Evolutionary conservation across 768 basidiomycete species (phyloP).

Genomic region (Tulasnella sp.): DNA sequence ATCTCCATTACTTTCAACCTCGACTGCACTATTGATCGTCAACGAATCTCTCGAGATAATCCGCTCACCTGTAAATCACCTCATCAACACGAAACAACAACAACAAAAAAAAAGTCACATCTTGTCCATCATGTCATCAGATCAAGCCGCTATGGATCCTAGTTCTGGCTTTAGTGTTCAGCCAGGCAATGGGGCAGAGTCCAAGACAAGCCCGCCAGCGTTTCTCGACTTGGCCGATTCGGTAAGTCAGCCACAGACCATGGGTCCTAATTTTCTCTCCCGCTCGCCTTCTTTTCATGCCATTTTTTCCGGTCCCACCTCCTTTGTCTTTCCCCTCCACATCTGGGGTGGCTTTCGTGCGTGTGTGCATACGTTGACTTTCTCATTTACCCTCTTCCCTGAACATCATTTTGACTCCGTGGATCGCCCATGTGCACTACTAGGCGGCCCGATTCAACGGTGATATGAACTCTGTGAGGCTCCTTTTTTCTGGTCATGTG

Average conservation of each 20-base stretch:
- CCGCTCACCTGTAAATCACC: too few species aligned
- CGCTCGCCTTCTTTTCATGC: slow-evolving; percentile 16
- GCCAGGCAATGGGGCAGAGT: neutral
- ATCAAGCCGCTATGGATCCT: too few species aligned
- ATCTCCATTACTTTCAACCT: too few species aligned
- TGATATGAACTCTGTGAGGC: slow-evolving; percentile 11
- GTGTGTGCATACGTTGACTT: neutral
- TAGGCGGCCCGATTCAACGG: slow-evolving; percentile 10
- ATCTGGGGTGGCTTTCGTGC: neutral
- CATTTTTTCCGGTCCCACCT: slow-evolving; percentile 20
- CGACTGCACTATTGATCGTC: too few species aligned
- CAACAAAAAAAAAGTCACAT: too few species aligned
- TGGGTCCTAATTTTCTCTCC: slow-evolving; percentile 14
- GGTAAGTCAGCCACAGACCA: slow-evolving; percentile 36
- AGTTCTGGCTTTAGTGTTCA: too few species aligned
- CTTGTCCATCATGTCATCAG: too few species aligned
- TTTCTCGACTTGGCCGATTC: slow-evolving; percentile 92
- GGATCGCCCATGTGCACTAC: neutral
- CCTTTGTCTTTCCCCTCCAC: slow-evolving; percentile 17
- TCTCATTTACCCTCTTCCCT: neutral
- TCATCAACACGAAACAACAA: too few species aligned
- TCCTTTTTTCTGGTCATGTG: neutral
- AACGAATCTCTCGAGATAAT: too few species aligned
- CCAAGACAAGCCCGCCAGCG: slow-evolving; percentile 56
- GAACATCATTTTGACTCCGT: neutral